Base-by-base conservation (phyloP, 2,329 filamentous ascomycete species). In the Cyphellophora attinorum region DNA sequence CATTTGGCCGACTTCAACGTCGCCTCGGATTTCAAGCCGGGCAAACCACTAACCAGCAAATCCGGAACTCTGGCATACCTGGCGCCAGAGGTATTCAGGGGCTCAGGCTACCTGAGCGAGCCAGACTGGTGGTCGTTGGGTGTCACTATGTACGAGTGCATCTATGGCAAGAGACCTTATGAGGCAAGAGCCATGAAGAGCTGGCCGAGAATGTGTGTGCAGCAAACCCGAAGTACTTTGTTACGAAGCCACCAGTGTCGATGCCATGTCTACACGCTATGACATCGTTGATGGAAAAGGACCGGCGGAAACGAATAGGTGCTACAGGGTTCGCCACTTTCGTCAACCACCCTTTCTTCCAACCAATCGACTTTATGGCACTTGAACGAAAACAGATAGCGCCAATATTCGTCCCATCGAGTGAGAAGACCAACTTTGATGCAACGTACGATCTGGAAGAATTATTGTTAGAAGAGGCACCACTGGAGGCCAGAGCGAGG, bases 1-100 rank as follows among this genome's bases (percentile, higher is more conserved):
- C 91, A 98, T 69, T 70, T 98, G 59, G 93, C 91, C 35, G 91
- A 98, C 60, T 98, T 98, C 67, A 98, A 98, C 56, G 91, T 98
- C 49, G 91, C 91, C 13, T 95, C 91, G 5, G 89, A 98, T 59
- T 81, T 93, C 48, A 75, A 83, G 38, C 81, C 84, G 1, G 77
- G 84, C 34, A 88, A 85, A 52, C 71, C 78, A 15, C 67, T 96
- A 33, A 93, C 85, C 3, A 96, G 91, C 70, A 96, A 94, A 60
- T 98, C 91, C 0, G 91, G 91, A 19, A 98, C 91, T 1, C 65
- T 98, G 39, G 91, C 91, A 35, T 98, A 98, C 55, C 75, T 98
- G 5, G 88, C 89, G 1, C 91, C 91, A 4, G 91, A 98, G 58
- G 91, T 96, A 2, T 98, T 96, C 53, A 74, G 79, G 46, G 89